A percentile compares a stretch with the other conserved stretches of the same genome.
These are phyloP conservation scores for Hypoxylon fragiforme DNA, from an alignment of 495 filamentous ascomycete species.

Conservation along the genomic window DNA sequence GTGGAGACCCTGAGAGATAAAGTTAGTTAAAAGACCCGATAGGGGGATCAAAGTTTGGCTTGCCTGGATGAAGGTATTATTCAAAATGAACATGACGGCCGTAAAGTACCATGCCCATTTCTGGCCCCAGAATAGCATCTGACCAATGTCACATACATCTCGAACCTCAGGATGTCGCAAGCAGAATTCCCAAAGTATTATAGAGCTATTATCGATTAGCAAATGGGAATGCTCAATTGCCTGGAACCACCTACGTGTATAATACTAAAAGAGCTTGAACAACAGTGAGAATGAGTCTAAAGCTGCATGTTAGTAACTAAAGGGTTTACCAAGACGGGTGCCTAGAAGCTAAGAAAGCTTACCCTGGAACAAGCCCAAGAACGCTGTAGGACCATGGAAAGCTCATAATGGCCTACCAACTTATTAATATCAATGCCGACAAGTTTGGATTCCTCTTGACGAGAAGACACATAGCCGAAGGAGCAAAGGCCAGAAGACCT, in stretches of 20 bases:
- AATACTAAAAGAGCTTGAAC: conserved; percentile 73
- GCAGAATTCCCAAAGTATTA: conserved; percentile 84
- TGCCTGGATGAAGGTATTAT: conserved; percentile 86
- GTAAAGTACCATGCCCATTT: conserved; percentile 81
- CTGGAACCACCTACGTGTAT: conserved; percentile 60
- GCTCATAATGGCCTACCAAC: conserved; percentile 76
- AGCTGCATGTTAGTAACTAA: conserved; percentile 10
- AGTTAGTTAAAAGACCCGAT: conserved; percentile 4
- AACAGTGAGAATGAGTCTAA: conserved; percentile 72
- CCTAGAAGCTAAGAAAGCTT: conserved; percentile 26
- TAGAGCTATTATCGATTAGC: conserved; percentile 49
- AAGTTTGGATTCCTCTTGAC: not conserved
- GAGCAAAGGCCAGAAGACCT: not conserved
- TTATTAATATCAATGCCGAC: conserved; percentile 14
- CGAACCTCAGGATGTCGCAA: conserved; percentile 82
- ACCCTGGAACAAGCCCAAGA: conserved; percentile 82
- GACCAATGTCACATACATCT: conserved; percentile 89
- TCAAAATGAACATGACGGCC: conserved; percentile 84
- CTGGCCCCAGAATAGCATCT: conserved; percentile 81
- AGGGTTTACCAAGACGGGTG: conserved; percentile 1
- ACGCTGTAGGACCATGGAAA: conserved; percentile 89
- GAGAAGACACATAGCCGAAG: not conserved
- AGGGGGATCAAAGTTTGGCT: conserved; percentile 20
- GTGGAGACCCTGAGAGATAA: conserved; percentile 66
- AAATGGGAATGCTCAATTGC: not conserved